A percentile compares a stretch with the other conserved stretches of the same genome.
These are phyloP conservation scores for Penicillium goetzii DNA, from an alignment of 495 filamentous ascomycete species.

Conservation along the genomic window DNA sequence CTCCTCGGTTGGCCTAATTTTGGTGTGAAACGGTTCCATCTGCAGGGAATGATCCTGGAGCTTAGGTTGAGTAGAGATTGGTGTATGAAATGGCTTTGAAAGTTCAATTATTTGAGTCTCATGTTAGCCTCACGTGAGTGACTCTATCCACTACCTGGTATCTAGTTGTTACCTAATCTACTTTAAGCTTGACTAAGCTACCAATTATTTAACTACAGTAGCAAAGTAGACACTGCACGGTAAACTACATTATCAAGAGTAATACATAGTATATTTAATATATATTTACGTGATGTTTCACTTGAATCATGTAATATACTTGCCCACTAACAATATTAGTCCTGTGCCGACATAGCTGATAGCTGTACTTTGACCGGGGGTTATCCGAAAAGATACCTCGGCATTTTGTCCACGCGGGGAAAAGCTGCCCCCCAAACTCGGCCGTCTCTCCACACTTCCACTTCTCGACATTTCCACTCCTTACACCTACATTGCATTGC, in stretches of 20 bases:
- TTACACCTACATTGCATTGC: not conserved
- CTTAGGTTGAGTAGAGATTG: not conserved
- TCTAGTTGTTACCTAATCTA: not conserved
- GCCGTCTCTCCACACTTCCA: conserved; percentile 2
- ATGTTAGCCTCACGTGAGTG: not conserved
- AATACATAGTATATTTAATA: too few relatives aligned
- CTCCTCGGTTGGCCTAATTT: not conserved
- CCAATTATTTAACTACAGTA: not conserved
- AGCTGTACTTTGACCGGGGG: not conserved
- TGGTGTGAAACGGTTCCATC: not conserved
- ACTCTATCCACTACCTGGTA: not conserved
- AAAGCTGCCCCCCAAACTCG: not conserved
- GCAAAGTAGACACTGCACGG: not conserved
- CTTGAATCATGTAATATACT: not conserved
- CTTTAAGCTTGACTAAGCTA: not conserved
- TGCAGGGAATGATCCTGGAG: not conserved
- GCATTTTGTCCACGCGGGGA: conserved; percentile 31
- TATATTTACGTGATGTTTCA: not conserved
- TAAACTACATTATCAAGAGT: not conserved
- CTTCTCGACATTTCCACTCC: not conserved
- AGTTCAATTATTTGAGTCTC: not conserved
- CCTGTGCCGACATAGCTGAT: not conserved
- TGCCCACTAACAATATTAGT: not conserved
- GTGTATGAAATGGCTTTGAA: not conserved
- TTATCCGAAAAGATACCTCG: conserved; percentile 32